Evolutionary conservation across 345 rosid genomes (phyloP), one percentile per base, ranked within the genome.

Genomic region (Trapa incisa): DNA sequence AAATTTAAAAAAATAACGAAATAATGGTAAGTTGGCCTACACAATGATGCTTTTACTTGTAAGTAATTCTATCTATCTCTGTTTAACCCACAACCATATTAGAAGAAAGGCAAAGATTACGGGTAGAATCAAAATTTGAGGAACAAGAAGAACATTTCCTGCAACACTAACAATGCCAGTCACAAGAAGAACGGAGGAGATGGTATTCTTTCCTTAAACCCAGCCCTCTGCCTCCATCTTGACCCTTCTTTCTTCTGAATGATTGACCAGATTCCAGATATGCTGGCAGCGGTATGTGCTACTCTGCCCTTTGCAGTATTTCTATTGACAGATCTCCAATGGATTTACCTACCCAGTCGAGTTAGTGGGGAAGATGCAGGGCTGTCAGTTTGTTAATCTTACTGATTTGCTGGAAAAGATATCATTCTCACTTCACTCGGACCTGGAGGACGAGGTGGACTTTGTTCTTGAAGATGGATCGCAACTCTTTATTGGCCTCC

Each of bases 401-500:
- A 58, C 37, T 32, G 37, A 58, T 33, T 10, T 58, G 63, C 33
- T 58, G 15, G 63, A 15, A 11, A 9, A 3, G 15, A 9, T 58
- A 2, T 11, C 32, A 65, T 42, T 14, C 50, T 86, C 84, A 82
- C 80, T 85, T 84, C 33, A 80, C 87, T 75, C 76, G 82, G 67
- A 89, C 97, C 78, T 82, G 83, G 71, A 94, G 99, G 70, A 89
- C 84, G 74, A 94, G 96, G 77, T 91, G 97, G 69, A 89, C 86
- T 71, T 91, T 81, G 71, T 86, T 83, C 77, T 85, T 85, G 81
- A 83, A 86, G 74, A 94, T 76, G 68, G 87, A 82, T 76, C 92
- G 82, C 64, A 94, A 83, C 78, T 91, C 99, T 79, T 94, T 91
- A 60, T 89, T 94, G 22, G 99, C 99, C 82, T 94, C 97, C 0